Evolutionary conservation across 495 filamentous ascomycete species (phyloP), one percentile per base, ranked within the genome.

Genomic region (Xylaria sp.): DNA sequence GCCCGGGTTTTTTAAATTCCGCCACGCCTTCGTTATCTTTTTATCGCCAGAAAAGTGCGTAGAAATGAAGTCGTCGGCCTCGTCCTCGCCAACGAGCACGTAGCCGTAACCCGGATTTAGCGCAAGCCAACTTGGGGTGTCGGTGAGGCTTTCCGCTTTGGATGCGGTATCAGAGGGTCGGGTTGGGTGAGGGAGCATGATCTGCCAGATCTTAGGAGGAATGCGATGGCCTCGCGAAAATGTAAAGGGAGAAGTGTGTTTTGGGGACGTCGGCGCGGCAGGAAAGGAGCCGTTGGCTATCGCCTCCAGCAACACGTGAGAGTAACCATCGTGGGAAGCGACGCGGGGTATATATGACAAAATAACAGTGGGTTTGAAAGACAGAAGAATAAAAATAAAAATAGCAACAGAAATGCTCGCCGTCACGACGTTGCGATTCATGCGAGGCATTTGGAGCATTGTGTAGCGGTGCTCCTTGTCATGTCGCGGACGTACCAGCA

Each of bases 1-100:
- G 3, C 41, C 85, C 0, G 82, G 79, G 44, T 86, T 83, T 29
- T 78, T 73, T 40, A 87, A 73, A 11, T 70, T 68, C n/a, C 79
- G 64, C 70, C 81, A 87, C 17, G 81, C 74, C 24, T 84, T 74
- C 1, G 11, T 21, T 5, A 53, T 53, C 11, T 15, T 21, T 1
- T 2, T 26, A 26, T 53, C 48, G 7, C 63, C 84, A 72, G 31
- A 87, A 21, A 76, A 77, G 67, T 77, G 58, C 26, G 69, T 64
- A 7, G 66, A 44, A 41, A 83, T 75, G 64, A 78, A 78, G 58
- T 69, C 68, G 19, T 79, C 73, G 44, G 63, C 77, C 11, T 70
- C 69, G 2, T 61, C 46, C n/a, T 76, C 31, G 46, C 74, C 72
- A 0, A 78, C 61, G 19, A 78, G 70, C 2, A 70, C 73, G 74